Evolutionary conservation across 495 filamentous ascomycete genomes (phyloP), one percentile per base, ranked within the genome.

Genomic region (Penicillium waksmanii): DNA sequence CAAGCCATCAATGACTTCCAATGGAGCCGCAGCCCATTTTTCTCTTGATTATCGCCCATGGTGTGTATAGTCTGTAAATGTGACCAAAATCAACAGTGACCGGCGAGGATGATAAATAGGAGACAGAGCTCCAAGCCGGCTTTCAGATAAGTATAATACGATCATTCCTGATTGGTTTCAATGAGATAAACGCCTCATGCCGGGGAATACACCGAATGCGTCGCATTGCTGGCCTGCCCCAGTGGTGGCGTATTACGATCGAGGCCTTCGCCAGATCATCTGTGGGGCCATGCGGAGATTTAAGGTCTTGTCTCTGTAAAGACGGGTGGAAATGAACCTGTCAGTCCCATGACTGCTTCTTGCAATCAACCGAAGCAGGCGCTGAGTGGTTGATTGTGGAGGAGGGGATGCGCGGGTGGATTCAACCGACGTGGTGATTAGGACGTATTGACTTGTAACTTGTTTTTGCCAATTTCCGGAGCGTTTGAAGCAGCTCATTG

Each of bases 1-100:
- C 65, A 67, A 33, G 61, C 65, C 13, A 49, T 56, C 33, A 67
- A 35, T 12, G 65, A 64, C 55, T 64, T 64, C 65, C 65, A 67
- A 56, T 64, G 55, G 8, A 64, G 33, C 36, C 61, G 58, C 35
- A 67, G 51, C 36, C 65, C 65, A 55, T 44, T 64, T 21, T 61
- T 61, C 36, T 59, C 38, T 42, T 19, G 42, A 44, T 36, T 19
- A 4, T 60, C 57, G 10, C 18, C 47, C 60, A 60, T 66, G 17
- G n/a, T 44, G 42, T 21, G n/a, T 17, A 44, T 17, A 44, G 17
- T 44, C 42, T 6, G 17, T 3, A 17, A 44, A 44, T 44, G 15
- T 12, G 42, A 18, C 17, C 42, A 18, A 18, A 38, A 9, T n/a
- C 36, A 38, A 38, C 12, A n/a, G 15, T 38, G 36, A n/a, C 36